Base-by-base conservation (phyloP, 108 stramenopile genomes). In the Cyclotella choctawhatcheeana region DNA sequence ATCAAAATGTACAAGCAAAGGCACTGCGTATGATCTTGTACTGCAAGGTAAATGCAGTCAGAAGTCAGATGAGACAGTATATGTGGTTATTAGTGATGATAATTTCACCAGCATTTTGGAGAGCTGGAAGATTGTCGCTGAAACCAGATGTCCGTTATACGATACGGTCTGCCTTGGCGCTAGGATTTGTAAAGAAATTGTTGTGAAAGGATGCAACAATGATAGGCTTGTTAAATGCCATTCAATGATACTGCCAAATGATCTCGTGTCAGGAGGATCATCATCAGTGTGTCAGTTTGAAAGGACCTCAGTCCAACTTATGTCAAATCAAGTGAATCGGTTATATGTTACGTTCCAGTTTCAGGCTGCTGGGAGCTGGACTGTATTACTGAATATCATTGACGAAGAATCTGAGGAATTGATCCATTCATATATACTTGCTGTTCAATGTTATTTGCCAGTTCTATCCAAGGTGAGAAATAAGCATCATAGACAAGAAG, bases 81-180 rank as follows among this genome's bases (percentile, higher is more conserved):
- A 58, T 58, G 44, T 48, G 12, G 30, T 58, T 0, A 58, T 58
- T 22, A 69, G 68, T 12, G 18, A 58, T 45, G 56, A 69, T 30
- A 3, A 58, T 2, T 69, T 69, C 18, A 31, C 0, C 1, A 69
- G 44, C 3, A 44, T 69, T 20, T 24, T 45, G 22, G 68, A 69
- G 56, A 7, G 44, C 21, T 69, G 68, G 68, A 22, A 67, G 26
- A 30, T 67, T n/a, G 44, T 18, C 3, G 25, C 54, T 17, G 52
- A 67, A 14, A 10, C 37, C 18, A 37, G 40, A 40, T 21, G 21
- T 10, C 59, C 59, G 6, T 0, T 43, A 17, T 60, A 30, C 43
- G 59, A 60, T 17, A 60, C 59, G 6, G 59, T 21, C 0, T 60
- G 27, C 43, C 59, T 60, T 43, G 59, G 59, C 0, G 40, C 34